Evolutionary conservation across 1,284 basidiomycete species (phyloP), one percentile per base, ranked within the genome.

Genomic region (Heterobasidion occidentale): DNA sequence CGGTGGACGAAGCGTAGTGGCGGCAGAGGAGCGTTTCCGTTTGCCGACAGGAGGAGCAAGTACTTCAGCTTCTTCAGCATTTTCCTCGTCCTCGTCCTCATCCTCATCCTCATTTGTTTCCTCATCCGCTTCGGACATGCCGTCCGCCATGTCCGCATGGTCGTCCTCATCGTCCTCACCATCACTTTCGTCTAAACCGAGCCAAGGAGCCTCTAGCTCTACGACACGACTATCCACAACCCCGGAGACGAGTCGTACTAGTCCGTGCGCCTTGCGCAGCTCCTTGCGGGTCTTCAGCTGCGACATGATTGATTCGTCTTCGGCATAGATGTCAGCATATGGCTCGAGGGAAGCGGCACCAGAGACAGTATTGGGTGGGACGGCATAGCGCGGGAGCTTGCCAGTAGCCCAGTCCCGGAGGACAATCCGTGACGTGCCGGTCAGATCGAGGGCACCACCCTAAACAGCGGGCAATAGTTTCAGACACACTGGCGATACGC

Each of bases 351-450:
- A 64, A 27, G 57, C 9, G 54, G 59, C 36, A 59, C 61, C 47
- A 52, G 63, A 19, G 51, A 63, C 33, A 0, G 19, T 48, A 48
- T 11, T 65, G 4, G 84, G 79, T 1, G 86, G 84, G 19, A 78
- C 69, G 7, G 89, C 87, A 73, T 90, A 96, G 65, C 90, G 88
- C 14, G 84, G 80, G 65, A 98, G 82, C 61, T 82, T 85, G 53
- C 89, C 90, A 6, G 78, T 79, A 60, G 82, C 87, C 95, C 95
- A 99, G 72, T 98, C 95, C 33, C 91, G 86, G 47, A 98, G 78
- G 46, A 98, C 77, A 54, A 88, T 79, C 27, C 92, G 86, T 9
- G 92, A 89, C 2, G 94, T 91, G 20, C 84, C 85, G 11, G 84
- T 79, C 56, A 93, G 72, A 70, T 98, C 94, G 17, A 84, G 74